phyloP scores from a whole-genome alignment of 1,284 basidiomycete species.

The Fistulina hepatica region DNA sequence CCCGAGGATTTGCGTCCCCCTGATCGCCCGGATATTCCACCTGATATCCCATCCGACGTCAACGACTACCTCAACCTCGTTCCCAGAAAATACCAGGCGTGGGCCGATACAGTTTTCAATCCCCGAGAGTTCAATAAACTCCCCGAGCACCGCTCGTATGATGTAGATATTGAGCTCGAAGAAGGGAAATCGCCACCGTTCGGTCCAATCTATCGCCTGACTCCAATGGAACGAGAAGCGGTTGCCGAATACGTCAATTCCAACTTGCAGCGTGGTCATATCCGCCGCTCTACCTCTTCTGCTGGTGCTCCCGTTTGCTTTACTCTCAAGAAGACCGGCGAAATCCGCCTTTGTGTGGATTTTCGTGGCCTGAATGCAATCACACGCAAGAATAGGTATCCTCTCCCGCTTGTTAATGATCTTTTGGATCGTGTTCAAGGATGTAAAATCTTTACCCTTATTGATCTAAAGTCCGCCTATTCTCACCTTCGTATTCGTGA shows the following conservation, averaged over 20 bases:
- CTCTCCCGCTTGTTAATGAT: slow-evolving; percentile 22
- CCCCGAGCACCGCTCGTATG: slow-evolving; percentile 15
- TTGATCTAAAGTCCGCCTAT: slow-evolving; percentile 23
- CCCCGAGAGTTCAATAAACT: slow-evolving; percentile 14
- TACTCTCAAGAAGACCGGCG: slow-evolving; percentile 29
- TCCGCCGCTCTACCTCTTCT: slow-evolving; percentile 26
- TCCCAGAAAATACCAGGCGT: slow-evolving; percentile 6
- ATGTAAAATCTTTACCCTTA: slow-evolving; percentile 20
- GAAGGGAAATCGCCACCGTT: slow-evolving; percentile 23
- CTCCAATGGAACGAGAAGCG: slow-evolving; percentile 22
- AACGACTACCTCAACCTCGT: background rate
- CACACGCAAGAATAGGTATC: slow-evolving; percentile 20
- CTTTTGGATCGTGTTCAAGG: slow-evolving; percentile 19
- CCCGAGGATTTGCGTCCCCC: background rate
- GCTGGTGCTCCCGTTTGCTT: slow-evolving; percentile 28
- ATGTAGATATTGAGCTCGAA: slow-evolving; percentile 24
- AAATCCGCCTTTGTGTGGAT: slow-evolving; percentile 25
- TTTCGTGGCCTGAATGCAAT: slow-evolving; percentile 25
- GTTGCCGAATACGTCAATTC: slow-evolving; percentile 24
- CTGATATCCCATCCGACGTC: background rate
- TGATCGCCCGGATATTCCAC: background rate
- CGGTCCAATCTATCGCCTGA: slow-evolving; percentile 25
- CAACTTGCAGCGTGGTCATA: slow-evolving; percentile 26
- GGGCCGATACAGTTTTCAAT: slow-evolving; percentile 13
- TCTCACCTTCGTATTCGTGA: slow-evolving; percentile 19